Evolutionary conservation across 768 basidiomycete genomes (phyloP), one percentile per base, ranked within the genome.

Genomic region (Russula sp.): DNA sequence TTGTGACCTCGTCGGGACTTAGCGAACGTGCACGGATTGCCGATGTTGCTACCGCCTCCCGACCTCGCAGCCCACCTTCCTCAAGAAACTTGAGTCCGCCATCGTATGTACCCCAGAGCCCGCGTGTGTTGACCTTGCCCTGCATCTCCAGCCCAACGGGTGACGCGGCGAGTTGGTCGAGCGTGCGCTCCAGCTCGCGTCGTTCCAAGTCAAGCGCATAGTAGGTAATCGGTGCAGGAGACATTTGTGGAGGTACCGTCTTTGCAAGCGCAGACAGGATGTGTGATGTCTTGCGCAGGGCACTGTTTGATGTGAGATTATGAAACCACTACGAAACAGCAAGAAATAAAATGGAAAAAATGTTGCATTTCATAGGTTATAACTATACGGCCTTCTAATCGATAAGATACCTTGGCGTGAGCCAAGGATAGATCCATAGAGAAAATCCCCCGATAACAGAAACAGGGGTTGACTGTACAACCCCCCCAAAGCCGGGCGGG

Each of bases 171-270:
- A 99, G 84, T 67, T 84, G 77, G 20, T 75, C 74, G 29, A 98
- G 81, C 8, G 92, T 89, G 38, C 93, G 85, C 60, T 84, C 81
- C 29, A 98, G 84, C 70, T 97, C 94, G 51, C 81, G 83, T 66
- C 87, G 80, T 72, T 97, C 93, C 35, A 98, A 84, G 70, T 98
- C 97, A 56, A 99, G 88, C 20, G 96, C 93, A 75, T 89, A 92
- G 71, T 94, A 95, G 1, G 83, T 88, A 69, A 88, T 83, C 1
- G 86, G 83, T 2, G 83, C 74, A 1, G 70, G 66, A 1, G 71
- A 58, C 11, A 69, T 70, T 5, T 67, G 63, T 20, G 69, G 69
- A 20, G 77, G 70, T 7, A 84, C 79, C 16, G 83, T 72, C 34
- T 75, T 75, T 18, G 92, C 83, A 18, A 95, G 76, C 1, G 88